Evolutionary conservation across 352 stramenopile species (phyloP), one percentile per base, ranked within the genome.

Genomic region (Phytophthora cactorum): DNA sequence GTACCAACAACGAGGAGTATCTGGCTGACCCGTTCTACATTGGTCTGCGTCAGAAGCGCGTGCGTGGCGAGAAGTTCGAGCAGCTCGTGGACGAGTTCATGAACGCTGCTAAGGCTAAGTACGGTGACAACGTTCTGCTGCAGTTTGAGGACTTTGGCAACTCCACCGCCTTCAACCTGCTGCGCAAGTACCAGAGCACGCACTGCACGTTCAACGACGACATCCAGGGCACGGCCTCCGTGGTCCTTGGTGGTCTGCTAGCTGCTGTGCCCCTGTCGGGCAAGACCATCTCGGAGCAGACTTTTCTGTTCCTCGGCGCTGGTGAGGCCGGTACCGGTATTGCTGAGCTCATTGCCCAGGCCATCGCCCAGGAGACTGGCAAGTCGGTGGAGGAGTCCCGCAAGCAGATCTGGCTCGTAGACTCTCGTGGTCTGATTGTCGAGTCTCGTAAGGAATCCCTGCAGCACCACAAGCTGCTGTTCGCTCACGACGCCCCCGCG

Each of bases 1-100:
- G 97, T 36, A 99, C 96, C 28, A 96, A 99, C 80, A 99, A 99
- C 74, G 77, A 97, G 59, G 82, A 87, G 38, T 89, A 98, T 63
- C 78, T 98, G 44, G 82, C 92, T 4, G 96, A 99, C 64, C 82
- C 92, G 52, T 95, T 97, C 70, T 99, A 99, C 77, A 88, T 99
- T 61, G 97, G 97, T 29, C 79, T 98, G 34, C 84, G 92, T 52
- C 85, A 91, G 61, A 90, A 95, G 70, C 88, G 97, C 55, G 81
- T 97, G 29, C 85, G 86, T 38, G 95, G 95, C 32, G 74, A 90
- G 36, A 73, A 86, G 34, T 99, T 98, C 63, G 95, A 98, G 77
- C 75, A 97, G 56, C 79, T 99, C 45, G 87, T 99, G 14, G 93
- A 99, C 43, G 96, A 99, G 81, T 99, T 99, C 75, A 98, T 99